These are phyloP conservation scores for Diplogelasinospora grovesii DNA, from an alignment of 495 filamentous ascomycete species.

Conservation along the genomic window DNA sequence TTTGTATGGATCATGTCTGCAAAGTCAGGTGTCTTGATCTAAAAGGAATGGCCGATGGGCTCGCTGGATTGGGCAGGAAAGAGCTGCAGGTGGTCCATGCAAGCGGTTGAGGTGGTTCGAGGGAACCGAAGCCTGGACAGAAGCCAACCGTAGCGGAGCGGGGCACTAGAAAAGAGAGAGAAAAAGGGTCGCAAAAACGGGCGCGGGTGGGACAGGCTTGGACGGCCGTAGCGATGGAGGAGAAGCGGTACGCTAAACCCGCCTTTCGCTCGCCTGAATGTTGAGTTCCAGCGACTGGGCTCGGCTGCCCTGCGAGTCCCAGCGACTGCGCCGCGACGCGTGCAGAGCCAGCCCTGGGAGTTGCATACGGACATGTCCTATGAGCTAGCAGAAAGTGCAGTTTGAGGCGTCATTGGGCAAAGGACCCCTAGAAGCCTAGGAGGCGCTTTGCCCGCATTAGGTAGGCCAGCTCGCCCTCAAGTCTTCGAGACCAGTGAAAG, in stretches of 20 bases:
- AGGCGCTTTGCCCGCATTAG: slow-evolving; percentile 1
- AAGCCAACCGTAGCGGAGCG: too few species aligned
- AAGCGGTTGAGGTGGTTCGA: slow-evolving; percentile 3
- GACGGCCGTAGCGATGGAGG: too few species aligned
- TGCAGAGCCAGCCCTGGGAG: slow-evolving; percentile 20
- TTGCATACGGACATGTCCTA: slow-evolving; percentile 30
- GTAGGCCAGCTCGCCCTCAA: background rate
- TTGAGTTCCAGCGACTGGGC: too few species aligned
- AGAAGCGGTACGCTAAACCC: too few species aligned
- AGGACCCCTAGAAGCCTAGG: slow-evolving; percentile 17
- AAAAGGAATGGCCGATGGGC: slow-evolving; percentile 5
- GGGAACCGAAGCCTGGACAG: slow-evolving; percentile 7
- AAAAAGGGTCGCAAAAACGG: slow-evolving; percentile 1
- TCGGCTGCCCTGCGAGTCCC: slow-evolving; percentile 8
- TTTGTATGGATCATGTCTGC: slow-evolving; percentile 2
- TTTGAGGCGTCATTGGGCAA: slow-evolving; percentile 26
- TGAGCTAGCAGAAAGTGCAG: slow-evolving; percentile 22
- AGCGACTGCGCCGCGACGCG: slow-evolving; percentile 29
- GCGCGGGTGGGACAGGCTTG: slow-evolving; percentile 8
- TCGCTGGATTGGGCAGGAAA: slow-evolving; percentile 14
- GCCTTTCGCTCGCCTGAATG: slow-evolving; percentile 1
- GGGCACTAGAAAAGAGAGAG: background rate
- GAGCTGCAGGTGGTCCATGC: slow-evolving; percentile 8
- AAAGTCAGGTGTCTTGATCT: slow-evolving; percentile 12
- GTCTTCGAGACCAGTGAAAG: background rate